A percentile compares a stretch with the other conserved stretches of the same genome.
Evolutionary conservation across 192 early-diverging fungal species (phyloP).

Genomic region (Umbelopsis isabellina): DNA sequence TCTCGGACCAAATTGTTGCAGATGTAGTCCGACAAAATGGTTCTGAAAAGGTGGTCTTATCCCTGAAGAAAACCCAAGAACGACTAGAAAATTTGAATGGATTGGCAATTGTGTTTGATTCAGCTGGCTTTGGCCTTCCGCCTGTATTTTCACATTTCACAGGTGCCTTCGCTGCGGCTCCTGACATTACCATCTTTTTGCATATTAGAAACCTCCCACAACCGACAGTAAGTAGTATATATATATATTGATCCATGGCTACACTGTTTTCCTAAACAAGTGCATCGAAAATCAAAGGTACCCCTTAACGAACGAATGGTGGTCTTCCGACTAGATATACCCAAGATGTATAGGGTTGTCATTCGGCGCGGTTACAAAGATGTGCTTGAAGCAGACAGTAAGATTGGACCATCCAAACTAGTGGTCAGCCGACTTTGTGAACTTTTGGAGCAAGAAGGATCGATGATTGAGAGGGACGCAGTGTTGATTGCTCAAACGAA

Average conservation of each 20-base stretch:
- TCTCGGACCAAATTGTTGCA: slow-evolving; percentile 20
- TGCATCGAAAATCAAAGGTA: neutral
- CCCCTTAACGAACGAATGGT: slow-evolving; percentile 3
- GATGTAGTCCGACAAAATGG: neutral
- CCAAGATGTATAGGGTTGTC: slow-evolving; percentile 23
- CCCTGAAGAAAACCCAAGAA: neutral
- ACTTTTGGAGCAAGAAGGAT: slow-evolving; percentile 13
- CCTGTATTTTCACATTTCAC: slow-evolving; percentile 30
- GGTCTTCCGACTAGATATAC: slow-evolving; percentile 17
- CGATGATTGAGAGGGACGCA: neutral
- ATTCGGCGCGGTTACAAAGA: slow-evolving; percentile 19
- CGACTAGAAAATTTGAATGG: slow-evolving; percentile 17
- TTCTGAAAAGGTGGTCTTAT: neutral
- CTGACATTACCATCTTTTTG: slow-evolving; percentile 27
- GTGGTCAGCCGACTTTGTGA: slow-evolving; percentile 12
- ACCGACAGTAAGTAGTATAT: slow-evolving; percentile 5
- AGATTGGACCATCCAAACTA: neutral
- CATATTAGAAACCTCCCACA: slow-evolving; percentile 19
- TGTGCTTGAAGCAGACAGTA: neutral
- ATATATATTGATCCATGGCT: neutral
- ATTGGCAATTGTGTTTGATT: slow-evolving; percentile 29
- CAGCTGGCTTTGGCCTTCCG: slow-evolving; percentile 21
- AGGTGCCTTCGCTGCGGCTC: slow-evolving; percentile 24
- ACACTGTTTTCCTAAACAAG: neutral
- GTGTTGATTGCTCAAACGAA: neutral